Evolutionary conservation across 108 stramenopile species (phyloP), one percentile per base, ranked within the genome.

Genomic region (Epipyxis sp.): DNA sequence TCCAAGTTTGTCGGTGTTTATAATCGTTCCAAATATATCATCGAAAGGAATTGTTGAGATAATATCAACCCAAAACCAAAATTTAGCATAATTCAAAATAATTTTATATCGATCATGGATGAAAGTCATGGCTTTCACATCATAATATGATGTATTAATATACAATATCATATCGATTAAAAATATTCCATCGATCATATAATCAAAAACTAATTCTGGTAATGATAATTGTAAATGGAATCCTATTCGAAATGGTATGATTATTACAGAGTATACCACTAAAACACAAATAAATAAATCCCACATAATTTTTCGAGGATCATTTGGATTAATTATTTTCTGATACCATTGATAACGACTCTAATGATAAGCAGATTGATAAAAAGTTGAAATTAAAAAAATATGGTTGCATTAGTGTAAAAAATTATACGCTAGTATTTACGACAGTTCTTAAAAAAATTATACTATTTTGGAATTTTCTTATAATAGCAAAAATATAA

Each of bases 71-170:
- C 58, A 58, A 20, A 78, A 58, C 78, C 78, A 78, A 25, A 59
- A 59, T 16, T 1, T 1, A 20, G 16, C 10, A 32, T 78, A 78
- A n/a, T 78, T 6, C 34, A 6, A 6, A 25, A 25, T 6, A 44
- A 78, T 78, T 25, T 25, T 3, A 20, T 20, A 1, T 25, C 68
- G 59, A 16, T 42, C 3, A 41, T 42, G 27, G 37, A 34, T 32
- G 27, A 54, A 74, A 6, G 16, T 57, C 44, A 43, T 42, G 6
- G 44, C 34, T 3, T 13, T 42, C 3, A 45, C 69, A 57, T 59
- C 42, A 20, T 69, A n/a, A 62, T 82, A 85, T 30, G 84, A 85
- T 39, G 87, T 88, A 67, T 83, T 59, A 1, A 88, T 82, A 54
- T 71, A 86, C 50, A 88, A 44, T 20, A 80, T 1, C 40, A 89